Percentiles rank a stretch among this genome's conserved stretches.
Conservation (phyloP, 257 asterid species). For the Solanum chiquidenum region DNA sequence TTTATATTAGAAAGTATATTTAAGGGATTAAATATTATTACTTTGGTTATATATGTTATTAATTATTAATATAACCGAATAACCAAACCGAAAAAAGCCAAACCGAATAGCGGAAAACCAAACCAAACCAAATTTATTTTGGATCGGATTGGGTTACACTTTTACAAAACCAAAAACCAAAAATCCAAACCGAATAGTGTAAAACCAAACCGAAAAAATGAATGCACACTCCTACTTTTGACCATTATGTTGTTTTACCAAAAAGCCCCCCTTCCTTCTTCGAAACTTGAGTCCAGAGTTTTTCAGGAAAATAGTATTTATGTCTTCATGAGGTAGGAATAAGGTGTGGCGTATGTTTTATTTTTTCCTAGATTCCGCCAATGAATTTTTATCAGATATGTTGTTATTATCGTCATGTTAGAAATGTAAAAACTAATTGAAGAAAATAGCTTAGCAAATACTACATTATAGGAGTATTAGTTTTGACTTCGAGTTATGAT, state of each 20-base stretch:
- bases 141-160: no score
- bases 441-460: background rate
- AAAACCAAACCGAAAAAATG: no score
- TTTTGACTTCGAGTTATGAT: background rate
- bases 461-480: background rate
- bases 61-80: no score
- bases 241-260: background rate
- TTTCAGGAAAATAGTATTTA: fast-evolving
- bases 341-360: background rate
- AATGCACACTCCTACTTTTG: background rate
- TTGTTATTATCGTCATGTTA: background rate
- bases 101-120: no score
- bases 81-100: no score
- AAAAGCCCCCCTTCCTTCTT: background rate
- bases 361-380: background rate
- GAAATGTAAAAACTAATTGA: background rate
- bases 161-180: no score
- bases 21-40: no score
- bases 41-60: no score
- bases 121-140: no score
- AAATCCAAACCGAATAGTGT: no score
- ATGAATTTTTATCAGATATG: fast-evolving
- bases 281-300: fast-evolving
- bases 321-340: background rate
- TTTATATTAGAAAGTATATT: no score